A percentile compares a stretch with the other conserved stretches of the same genome.
These are phyloP conservation scores for Phytophthora lateralis DNA, from an alignment of 352 stramenopile species.

Conservation along the genomic window DNA sequence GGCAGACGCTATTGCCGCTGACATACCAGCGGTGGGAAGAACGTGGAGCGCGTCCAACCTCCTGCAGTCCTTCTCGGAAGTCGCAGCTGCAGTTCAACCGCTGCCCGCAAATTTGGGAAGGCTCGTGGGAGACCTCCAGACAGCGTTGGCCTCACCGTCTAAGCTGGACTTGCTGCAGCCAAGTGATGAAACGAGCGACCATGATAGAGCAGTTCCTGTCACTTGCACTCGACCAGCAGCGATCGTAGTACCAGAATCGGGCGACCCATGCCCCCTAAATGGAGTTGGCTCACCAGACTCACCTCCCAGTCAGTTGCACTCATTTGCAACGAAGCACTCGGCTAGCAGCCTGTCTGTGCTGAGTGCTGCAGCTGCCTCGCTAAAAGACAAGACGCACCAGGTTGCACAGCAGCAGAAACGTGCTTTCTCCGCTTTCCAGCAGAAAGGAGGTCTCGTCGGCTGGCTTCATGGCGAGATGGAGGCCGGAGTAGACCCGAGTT, in stretches of 20 bases:
- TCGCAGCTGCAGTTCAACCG: constrained; percentile 13
- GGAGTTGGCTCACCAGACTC: not conserved
- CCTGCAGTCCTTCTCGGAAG: constrained; percentile 10
- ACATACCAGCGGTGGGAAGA: constrained; percentile 9
- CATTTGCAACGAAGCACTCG: constrained; percentile 12
- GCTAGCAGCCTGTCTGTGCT: constrained; percentile 16
- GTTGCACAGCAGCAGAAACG: constrained; percentile 50
- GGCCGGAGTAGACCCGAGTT: not conserved
- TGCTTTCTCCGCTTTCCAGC: constrained; percentile 55
- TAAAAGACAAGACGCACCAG: constrained; percentile 55
- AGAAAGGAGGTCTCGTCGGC: constrained; percentile 64
- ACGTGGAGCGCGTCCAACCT: constrained; percentile 20
- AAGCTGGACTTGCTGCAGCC: constrained; percentile 1
- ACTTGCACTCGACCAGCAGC: not conserved
- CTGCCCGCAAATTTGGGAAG: constrained; percentile 18
- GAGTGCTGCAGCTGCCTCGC: constrained; percentile 24
- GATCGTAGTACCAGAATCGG: not conserved
- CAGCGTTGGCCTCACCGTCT: not conserved
- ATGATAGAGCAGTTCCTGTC: not conserved
- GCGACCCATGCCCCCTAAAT: not conserved
- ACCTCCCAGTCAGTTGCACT: not conserved
- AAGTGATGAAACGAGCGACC: not conserved
- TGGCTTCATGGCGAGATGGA: constrained; percentile 68
- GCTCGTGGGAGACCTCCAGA: constrained; percentile 2
- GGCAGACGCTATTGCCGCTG: constrained; percentile 10